A percentile compares a stretch with the other conserved stretches of the same genome.
These are phyloP conservation scores for Salix viminalis DNA, from an alignment of 345 rosid species.

Conservation along the genomic window DNA sequence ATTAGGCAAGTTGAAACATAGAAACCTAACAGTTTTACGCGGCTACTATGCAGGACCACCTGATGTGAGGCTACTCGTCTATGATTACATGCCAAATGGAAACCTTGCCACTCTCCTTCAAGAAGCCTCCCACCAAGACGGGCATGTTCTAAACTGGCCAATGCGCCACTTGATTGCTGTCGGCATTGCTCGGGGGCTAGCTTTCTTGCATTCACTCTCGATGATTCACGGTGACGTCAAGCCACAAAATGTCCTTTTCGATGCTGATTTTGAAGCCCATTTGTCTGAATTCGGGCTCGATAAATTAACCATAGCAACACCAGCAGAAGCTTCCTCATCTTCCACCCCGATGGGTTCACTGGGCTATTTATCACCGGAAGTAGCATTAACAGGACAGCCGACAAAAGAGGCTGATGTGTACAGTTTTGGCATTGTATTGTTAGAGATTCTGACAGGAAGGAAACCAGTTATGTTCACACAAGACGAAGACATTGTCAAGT, in stretches of 20 bases:
- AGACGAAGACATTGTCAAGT: slow-evolving; percentile 94
- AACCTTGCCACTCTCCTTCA: slow-evolving; percentile 88
- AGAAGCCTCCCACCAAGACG: slow-evolving; percentile 97
- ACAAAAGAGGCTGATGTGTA: slow-evolving; percentile 80
- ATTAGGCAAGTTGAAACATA: slow-evolving; percentile 78
- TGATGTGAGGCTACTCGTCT: slow-evolving; percentile 70
- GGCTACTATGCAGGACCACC: slow-evolving; percentile 88
- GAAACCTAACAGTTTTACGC: slow-evolving; percentile 79
- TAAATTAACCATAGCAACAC: slow-evolving; percentile 42
- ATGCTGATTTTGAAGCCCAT: slow-evolving; percentile 96
- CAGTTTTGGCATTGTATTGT: slow-evolving; percentile 89
- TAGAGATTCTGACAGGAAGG: slow-evolving; percentile 80
- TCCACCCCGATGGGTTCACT: slow-evolving; percentile 58
- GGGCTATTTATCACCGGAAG: slow-evolving; percentile 85
- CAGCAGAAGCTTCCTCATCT: slow-evolving; percentile 53
- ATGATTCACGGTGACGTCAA: slow-evolving; percentile 85
- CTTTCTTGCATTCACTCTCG: slow-evolving; percentile 73
- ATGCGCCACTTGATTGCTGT: slow-evolving; percentile 98
- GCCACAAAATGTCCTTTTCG: slow-evolving; percentile 88
- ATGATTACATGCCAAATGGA: slow-evolving; percentile 97
- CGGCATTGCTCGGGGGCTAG: slow-evolving; percentile 84
- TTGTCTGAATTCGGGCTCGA: slow-evolving; percentile 83
- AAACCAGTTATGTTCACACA: slow-evolving; percentile 89
- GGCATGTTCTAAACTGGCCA: slow-evolving; percentile 97
- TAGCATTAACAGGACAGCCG: slow-evolving; percentile 48